Base-by-base conservation (phyloP, 2,329 filamentous ascomycete genomes). In the Fusarium torulosum region DNA sequence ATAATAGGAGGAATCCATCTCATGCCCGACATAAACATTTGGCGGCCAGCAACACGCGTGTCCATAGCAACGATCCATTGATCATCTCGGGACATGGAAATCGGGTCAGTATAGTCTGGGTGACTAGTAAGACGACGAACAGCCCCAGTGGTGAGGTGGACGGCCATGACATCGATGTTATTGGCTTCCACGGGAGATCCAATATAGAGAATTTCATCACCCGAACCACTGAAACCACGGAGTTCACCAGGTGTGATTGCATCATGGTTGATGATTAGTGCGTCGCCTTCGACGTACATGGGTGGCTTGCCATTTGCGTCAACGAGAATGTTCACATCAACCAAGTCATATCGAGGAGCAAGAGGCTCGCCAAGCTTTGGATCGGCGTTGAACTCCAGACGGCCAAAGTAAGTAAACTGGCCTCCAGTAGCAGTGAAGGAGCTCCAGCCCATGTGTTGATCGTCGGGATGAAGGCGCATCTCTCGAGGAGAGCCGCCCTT, bases 81-180 rank as follows among this genome's bases (percentile, higher is more conserved):
- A 59, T 81, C 74, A 63, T 84, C 81, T 1, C 76, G 74, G 0
- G 82, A 82, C 47, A 82, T 73, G 31, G 76, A 75, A 5, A 83
- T 66, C 0, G 80, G 81, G 46, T 84, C 81, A 7, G 72, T 70
- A 51, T 84, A 84, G 29, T 80, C 81, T 1, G 81, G 80, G 58
- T 83, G 79, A 19, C 66, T 75, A 4, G 80, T 84, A 2, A 84
- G 70, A 0, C 81, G 79, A 19, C 80, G 76, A 7, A 83, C 75
- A 1, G 51, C 56, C 10, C 82, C 82, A 1, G 79, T 83, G 2
- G 61, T 63, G 4, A 83, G 53, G 47, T 83, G 69, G 9, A 75
- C 75, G 4, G 81, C 81, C 53, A 78, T 83, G 8, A 83, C 64
- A 59, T 84, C 82, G 57, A 83, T 79, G 49, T 83, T 84, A 63